phyloP scores from a whole-genome alignment of 352 stramenopile species.

The Pythium aphanidermatum region DNA sequence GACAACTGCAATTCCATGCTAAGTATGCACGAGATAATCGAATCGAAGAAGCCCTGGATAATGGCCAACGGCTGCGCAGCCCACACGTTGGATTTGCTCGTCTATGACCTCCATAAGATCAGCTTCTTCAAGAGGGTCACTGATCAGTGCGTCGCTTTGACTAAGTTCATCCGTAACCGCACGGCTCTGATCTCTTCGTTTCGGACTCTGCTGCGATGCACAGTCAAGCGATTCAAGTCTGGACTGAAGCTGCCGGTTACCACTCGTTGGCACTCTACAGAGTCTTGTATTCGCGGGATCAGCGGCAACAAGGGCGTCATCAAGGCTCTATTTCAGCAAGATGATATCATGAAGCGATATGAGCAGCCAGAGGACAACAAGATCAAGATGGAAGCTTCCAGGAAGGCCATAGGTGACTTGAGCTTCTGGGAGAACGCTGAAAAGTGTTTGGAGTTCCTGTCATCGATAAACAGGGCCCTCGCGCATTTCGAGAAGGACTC shows the following conservation, averaged over 20 bases:
- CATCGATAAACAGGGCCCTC: not conserved
- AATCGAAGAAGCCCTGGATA: not conserved
- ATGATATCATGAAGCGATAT: not conserved
- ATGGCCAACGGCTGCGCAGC: not conserved
- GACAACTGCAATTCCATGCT: not conserved
- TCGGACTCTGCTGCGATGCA: not conserved
- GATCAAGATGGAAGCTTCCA: not conserved
- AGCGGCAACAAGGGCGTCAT: not conserved
- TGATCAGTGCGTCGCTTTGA: not conserved
- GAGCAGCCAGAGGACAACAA: not conserved
- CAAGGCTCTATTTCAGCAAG: not conserved
- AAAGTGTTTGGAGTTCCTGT: not conserved
- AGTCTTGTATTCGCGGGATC: not conserved
- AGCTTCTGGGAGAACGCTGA: not conserved
- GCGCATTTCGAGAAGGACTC: not conserved
- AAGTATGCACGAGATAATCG: not conserved
- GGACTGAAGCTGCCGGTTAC: not conserved
- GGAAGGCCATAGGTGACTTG: not conserved
- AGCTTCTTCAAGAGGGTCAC: not conserved
- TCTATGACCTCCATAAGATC: not conserved
- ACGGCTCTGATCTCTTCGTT: not conserved
- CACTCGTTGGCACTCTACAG: not conserved
- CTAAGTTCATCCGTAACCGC: not conserved
- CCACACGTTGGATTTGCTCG: not conserved
- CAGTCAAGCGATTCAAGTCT: not conserved